Base-by-base conservation (phyloP, 1,284 basidiomycete genomes). In the Marasmius oreades region DNA sequence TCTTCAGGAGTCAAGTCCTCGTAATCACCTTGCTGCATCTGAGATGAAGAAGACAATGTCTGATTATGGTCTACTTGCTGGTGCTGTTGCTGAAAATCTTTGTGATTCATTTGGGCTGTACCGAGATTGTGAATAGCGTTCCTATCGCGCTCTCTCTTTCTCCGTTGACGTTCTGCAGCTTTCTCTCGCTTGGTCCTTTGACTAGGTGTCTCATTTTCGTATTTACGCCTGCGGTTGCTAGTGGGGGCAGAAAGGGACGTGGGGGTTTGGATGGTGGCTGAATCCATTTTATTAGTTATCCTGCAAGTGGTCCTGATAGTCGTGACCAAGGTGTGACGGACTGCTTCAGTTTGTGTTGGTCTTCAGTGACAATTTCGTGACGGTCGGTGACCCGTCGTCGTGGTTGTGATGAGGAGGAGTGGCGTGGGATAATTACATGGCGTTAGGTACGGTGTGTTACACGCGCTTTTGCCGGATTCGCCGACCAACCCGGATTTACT, bases 171-270 rank as follows among this genome's bases (percentile, higher is more conserved):
- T 69, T 91, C 89, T 48, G 89, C 86, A 0, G 89, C 89, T 69
- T 91, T 91, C 76, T 88, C 86, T 60, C 88, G 81, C 66, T 90
- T 90, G 63, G 80, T 75, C 63, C 82, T 75, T 71, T 89, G 86
- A 58, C 78, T 78, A 31, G 82, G 79, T 3, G 85, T 85, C 74
- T 89, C 86, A 75, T 85, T 81, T 67, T 88, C 86, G 46, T 48
- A 33, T 48, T 48, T 48, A 24, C 46, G 46, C 12, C 28, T 26
- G 24, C 46, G 46, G 18, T 31, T 48, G 37, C 18, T 39, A 24
- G 23, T 4, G 26, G 46, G 46, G 7, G 46, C 28, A 10, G 46
- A 48, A n/a, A 48, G n/a, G 28, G 46, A 28, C 14, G 46, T 24
- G 7, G 46, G 46, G 46, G 46, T 48, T 26, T 48, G 46, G 16